phyloP scores from a whole-genome alignment of 73 alveolate genomes.

The Stentor roeselii region DNA sequence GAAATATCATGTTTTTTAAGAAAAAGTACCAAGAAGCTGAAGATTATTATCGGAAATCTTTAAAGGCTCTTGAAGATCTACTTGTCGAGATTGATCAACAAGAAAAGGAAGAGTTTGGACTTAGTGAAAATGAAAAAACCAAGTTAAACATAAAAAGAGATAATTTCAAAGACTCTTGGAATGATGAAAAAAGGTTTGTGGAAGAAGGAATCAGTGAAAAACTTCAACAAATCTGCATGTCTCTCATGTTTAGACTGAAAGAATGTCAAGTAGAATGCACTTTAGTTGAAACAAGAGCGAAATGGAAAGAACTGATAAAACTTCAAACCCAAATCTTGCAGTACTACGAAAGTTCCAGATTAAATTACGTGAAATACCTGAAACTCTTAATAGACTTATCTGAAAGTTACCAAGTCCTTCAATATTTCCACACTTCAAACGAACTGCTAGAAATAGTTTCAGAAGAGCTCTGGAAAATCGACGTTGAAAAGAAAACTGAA shows the following conservation, averaged over 20 bases:
- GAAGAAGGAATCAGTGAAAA: constrained; percentile 6
- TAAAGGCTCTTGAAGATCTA: not conserved
- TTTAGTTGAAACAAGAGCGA: not conserved
- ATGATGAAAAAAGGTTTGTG: not conserved
- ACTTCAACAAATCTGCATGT: constrained; percentile 13
- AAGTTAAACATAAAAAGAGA: not conserved
- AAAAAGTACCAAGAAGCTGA: not conserved
- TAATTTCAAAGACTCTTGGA: not conserved
- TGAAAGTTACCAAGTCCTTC: not conserved
- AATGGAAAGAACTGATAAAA: constrained; percentile 9
- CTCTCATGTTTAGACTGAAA: not conserved
- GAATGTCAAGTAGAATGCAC: not conserved
- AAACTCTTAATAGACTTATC: constrained; percentile 14
- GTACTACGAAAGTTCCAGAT: not conserved
- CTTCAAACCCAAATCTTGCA: constrained; percentile 11
- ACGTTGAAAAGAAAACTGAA: not conserved
- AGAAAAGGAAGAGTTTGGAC: not conserved
- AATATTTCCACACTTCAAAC: constrained; percentile 18
- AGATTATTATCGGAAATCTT: constrained; percentile 15
- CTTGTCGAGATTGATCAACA: not conserved
- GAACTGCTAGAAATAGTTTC: constrained; percentile 9
- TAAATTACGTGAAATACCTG: not conserved
- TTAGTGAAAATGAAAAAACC: constrained; percentile 18
- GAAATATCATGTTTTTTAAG: not conserved
- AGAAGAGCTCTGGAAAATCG: constrained; percentile 5